These are phyloP conservation scores for Sugiyamaella qingdaonensis DNA, from an alignment of 805 yeast genomes.

Conservation along the genomic window DNA sequence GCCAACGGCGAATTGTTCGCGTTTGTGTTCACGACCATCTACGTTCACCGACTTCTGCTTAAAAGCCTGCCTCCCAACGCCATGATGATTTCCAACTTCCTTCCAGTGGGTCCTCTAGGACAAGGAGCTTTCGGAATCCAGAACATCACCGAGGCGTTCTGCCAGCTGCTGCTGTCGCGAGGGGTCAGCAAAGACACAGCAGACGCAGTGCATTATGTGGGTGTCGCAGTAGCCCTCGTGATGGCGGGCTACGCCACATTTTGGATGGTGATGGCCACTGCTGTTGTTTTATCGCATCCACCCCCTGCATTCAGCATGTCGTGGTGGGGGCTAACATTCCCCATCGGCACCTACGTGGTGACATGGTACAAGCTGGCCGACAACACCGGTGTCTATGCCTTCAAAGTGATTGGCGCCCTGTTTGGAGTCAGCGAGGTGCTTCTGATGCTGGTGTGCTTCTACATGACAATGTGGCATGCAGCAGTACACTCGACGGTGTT, in stretches of 20 bases:
- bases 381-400: slow-evolving; percentile 47
- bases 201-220: slow-evolving; percentile 33
- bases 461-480: slow-evolving; percentile 21
- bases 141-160: slow-evolving; percentile 46
- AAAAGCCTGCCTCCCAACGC: slow-evolving; percentile 53
- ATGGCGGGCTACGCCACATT: slow-evolving; percentile 56
- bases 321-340: slow-evolving; percentile 89
- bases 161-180: slow-evolving; percentile 22
- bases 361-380: slow-evolving; percentile 51
- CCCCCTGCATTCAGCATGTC: slow-evolving; percentile 43
- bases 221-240: slow-evolving; percentile 42
- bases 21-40: slow-evolving; percentile 49
- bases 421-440: slow-evolving; percentile 52
- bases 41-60: slow-evolving; percentile 54
- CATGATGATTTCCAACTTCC: slow-evolving; percentile 59
- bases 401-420: slow-evolving; percentile 58
- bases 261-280: slow-evolving; percentile 44
- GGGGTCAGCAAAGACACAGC: slow-evolving; percentile 23
- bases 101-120: slow-evolving; percentile 81
- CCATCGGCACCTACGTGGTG: slow-evolving; percentile 75
- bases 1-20: slow-evolving; percentile 63
- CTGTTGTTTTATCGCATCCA: slow-evolving; percentile 34
- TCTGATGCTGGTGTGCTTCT: slow-evolving; percentile 35
- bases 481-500: slow-evolving; percentile 6
- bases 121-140: slow-evolving; percentile 75